Percentiles rank a stretch among this genome's conserved stretches.
These are phyloP conservation scores for Trametes pubescens DNA, from an alignment of 1,284 basidiomycete species.

Conservation along the genomic window DNA sequence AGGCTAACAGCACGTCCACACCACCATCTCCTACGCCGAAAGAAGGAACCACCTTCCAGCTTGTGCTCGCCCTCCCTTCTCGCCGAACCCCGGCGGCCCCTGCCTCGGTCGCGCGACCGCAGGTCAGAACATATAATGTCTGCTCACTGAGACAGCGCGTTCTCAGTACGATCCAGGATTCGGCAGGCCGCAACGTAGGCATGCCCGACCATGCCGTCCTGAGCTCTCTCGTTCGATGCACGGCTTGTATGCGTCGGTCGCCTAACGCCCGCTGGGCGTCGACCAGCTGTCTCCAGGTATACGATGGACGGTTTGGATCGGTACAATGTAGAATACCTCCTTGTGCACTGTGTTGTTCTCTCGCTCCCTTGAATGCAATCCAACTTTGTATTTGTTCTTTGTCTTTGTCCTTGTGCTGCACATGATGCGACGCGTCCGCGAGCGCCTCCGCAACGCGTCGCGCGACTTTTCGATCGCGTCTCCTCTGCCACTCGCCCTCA, in stretches of 20 bases:
- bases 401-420: not conserved
- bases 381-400: conserved; percentile 3
- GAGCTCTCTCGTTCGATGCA: conserved; percentile 7
- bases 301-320: conserved; percentile 5
- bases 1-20: conserved; percentile 49
- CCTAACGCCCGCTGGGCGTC: too few relatives aligned
- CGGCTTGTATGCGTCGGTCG: not conserved
- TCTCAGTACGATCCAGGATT: conserved; percentile 34
- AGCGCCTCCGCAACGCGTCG: conserved; percentile 1
- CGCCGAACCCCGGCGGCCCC: conserved; percentile 22
- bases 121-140: conserved; percentile 33
- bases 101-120: conserved; percentile 26
- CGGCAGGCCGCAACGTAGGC: conserved; percentile 26
- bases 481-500: conserved; percentile 11
- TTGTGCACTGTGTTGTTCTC: conserved; percentile 7
- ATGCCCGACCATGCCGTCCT: conserved; percentile 10
- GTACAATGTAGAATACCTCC: conserved; percentile 14
- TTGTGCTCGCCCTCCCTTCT: conserved; percentile 31
- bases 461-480: not conserved
- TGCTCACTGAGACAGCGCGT: conserved; percentile 33
- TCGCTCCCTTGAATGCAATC: conserved; percentile 22
- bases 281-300: not conserved
- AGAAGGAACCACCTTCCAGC: conserved; percentile 32
- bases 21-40: conserved; percentile 5
- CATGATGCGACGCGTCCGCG: conserved; percentile 9